Evolutionary conservation across 768 basidiomycete genomes (phyloP).

Genomic region (Termitomyces sp.): DNA sequence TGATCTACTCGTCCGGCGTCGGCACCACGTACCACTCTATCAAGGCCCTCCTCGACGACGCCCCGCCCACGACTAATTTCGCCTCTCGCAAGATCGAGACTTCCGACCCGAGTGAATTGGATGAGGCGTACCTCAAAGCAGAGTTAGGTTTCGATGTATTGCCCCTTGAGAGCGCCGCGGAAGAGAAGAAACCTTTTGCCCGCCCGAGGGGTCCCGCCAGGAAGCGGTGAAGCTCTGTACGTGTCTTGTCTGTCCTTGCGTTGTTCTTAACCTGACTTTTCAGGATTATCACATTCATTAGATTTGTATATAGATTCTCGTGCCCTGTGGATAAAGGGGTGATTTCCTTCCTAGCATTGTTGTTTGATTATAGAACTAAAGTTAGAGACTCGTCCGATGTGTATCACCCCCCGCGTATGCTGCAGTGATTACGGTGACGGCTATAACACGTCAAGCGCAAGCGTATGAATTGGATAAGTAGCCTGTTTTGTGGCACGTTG

Average conservation of each 20-base stretch:
- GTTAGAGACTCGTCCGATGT: not conserved
- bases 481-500: no score
- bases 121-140: conserved; percentile 53
- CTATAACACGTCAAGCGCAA: no score
- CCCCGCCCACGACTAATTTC: conserved; percentile 33
- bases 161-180: conserved; percentile 5
- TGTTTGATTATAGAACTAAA: not conserved
- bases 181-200: conserved; percentile 53
- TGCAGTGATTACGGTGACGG: no score
- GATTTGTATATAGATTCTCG: no score
- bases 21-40: conserved; percentile 50
- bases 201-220: conserved; percentile 66
- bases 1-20: conserved; percentile 82
- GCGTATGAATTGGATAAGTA: no score
- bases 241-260: not conserved
- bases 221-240: conserved; percentile 28
- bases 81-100: conserved; percentile 74
- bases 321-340: not conserved
- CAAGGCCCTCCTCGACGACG: conserved; percentile 43
- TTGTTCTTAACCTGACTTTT: no score
- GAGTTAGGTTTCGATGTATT: conserved; percentile 39
- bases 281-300: no score
- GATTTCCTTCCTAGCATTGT: not conserved
- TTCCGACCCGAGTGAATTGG: conserved; percentile 70
- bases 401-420: no score